Evolutionary conservation across 192 early-diverging fungal genomes (phyloP).

Genomic region (Linnemannia exigua): DNA sequence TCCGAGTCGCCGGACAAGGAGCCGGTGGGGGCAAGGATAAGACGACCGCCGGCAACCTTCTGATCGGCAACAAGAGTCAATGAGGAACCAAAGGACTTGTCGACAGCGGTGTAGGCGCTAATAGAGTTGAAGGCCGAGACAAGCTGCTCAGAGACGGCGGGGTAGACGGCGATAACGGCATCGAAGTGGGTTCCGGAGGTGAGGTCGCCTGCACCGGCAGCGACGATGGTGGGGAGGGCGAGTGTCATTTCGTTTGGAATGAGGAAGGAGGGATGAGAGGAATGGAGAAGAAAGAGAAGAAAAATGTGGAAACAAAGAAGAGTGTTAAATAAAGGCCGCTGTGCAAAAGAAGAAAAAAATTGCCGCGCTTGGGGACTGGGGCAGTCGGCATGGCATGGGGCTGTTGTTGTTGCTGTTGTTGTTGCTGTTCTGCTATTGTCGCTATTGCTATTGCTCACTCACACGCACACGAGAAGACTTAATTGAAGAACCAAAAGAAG

Average conservation of each 20-base stretch:
- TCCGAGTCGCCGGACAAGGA: conserved; percentile 81
- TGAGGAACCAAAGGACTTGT: conserved; percentile 60
- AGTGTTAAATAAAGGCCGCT: conserved; percentile 16
- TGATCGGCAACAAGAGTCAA: conserved; percentile 54
- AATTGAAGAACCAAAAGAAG: too few species aligned
- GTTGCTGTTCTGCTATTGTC: too few species aligned
- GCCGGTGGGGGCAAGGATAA: conserved; percentile 85
- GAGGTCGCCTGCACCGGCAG: conserved; percentile 41
- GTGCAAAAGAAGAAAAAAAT: neutral
- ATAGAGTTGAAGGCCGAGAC: conserved; percentile 39
- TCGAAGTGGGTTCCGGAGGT: conserved; percentile 26
- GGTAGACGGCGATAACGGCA: conserved; percentile 53
- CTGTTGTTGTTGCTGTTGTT: neutral
- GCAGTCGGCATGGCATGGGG: too few species aligned
- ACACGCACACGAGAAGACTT: too few species aligned
- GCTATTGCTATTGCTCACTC: too few species aligned
- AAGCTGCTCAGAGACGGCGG: conserved; percentile 30
- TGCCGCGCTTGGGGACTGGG: neutral
- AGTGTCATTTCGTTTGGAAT: conserved; percentile 35
- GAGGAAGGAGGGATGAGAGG: neutral
- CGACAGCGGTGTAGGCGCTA: conserved; percentile 34
- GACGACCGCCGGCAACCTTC: conserved; percentile 71
- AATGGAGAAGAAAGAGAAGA: conserved; percentile 2
- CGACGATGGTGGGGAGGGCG: conserved; percentile 39
- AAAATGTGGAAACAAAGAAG: neutral